Evolutionary conservation across 1,139 yeast genomes (phyloP).

Genomic region (Candida tropicalis): DNA sequence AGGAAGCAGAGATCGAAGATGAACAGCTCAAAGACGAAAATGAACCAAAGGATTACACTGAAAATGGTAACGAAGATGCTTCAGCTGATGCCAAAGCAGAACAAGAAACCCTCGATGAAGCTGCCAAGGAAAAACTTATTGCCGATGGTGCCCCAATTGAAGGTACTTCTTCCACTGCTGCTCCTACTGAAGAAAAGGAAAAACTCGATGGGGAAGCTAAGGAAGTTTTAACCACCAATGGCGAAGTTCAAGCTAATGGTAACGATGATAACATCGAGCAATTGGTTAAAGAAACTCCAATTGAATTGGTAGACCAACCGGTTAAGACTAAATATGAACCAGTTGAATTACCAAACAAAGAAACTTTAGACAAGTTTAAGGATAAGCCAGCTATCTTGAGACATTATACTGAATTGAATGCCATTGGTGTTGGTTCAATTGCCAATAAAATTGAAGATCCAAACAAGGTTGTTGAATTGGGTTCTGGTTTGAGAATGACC

Average conservation of each 20-base stretch:
- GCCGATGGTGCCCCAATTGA: constrained; percentile 8
- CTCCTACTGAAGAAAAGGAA: constrained; percentile 13
- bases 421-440: constrained; percentile 50
- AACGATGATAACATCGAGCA: constrained; percentile 27
- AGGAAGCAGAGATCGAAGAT: constrained; percentile 11
- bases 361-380: constrained; percentile 42
- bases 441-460: constrained; percentile 49
- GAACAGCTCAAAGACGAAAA: constrained; percentile 11
- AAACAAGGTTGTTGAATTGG: constrained; percentile 52
- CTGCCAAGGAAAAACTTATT: constrained; percentile 10
- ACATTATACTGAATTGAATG: constrained; percentile 52
- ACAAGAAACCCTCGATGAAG: constrained; percentile 16
- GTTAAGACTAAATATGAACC: constrained; percentile 36
- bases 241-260: constrained; percentile 6
- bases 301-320: constrained; percentile 37
- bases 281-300: constrained; percentile 31
- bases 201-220: constrained; percentile 7
- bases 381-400: constrained; percentile 52
- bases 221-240: constrained; percentile 3
- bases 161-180: constrained; percentile 10
- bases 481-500: constrained; percentile 57
- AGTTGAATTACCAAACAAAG: constrained; percentile 37
- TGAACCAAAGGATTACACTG: constrained; percentile 13
- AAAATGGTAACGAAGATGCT: constrained; percentile 14
- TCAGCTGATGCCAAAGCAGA: constrained; percentile 14